Evolutionary conservation across 306 rosid genomes (phyloP).

Genomic region (Pyrus betulifolia): DNA sequence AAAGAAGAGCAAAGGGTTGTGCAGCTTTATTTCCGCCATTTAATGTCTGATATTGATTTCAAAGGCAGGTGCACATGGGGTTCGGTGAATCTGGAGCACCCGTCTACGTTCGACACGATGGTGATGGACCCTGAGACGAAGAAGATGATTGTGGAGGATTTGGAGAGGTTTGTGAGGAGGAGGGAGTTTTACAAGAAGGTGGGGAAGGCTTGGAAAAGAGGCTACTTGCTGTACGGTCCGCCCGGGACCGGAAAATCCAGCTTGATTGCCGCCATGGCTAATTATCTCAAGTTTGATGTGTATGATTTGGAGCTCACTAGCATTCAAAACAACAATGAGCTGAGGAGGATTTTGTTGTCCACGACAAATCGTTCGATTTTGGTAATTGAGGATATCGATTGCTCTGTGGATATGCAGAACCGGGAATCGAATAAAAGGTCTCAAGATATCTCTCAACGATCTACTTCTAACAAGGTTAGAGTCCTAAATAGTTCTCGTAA

Average conservation of each 20-base stretch:
- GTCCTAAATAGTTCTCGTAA: background rate
- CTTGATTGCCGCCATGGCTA: conserved; percentile 43
- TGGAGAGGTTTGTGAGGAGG: conserved; percentile 32
- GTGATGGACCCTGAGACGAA: conserved; percentile 30
- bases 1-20: conserved; percentile 8
- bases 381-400: conserved; percentile 42
- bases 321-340: conserved; percentile 10
- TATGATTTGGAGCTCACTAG: conserved; percentile 31
- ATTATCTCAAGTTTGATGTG: conserved; percentile 31
- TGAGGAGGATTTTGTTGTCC: conserved; percentile 19
- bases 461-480: background rate
- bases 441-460: no score
- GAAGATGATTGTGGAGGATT: conserved; percentile 9
- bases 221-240: conserved; percentile 38
- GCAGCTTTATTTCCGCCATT: conserved; percentile 20
- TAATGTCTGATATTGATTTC: background rate
- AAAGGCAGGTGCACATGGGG: conserved; percentile 4
- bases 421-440: background rate
- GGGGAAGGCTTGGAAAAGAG: conserved; percentile 45
- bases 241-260: conserved; percentile 39
- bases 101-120: conserved; percentile 31
- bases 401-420: conserved; percentile 2
- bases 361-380: conserved; percentile 31
- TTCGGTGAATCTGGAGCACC: conserved; percentile 32
- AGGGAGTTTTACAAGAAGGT: conserved; percentile 31